phyloP scores from a whole-genome alignment of 805 yeast species.

The Ogataea nitratoaversa region DNA sequence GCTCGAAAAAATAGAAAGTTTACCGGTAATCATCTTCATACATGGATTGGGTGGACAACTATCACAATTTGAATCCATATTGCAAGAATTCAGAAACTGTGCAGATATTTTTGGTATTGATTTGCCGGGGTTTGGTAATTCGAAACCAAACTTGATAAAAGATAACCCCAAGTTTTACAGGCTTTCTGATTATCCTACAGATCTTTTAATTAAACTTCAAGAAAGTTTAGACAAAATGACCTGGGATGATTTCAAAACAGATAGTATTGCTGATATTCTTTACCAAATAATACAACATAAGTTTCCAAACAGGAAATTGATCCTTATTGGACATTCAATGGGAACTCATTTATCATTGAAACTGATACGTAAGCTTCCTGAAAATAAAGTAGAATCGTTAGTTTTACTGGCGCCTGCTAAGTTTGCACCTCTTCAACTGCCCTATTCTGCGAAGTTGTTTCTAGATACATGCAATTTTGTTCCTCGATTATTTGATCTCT shows the following conservation, averaged over 20 bases:
- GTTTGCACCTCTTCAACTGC: slow-evolving; percentile 14
- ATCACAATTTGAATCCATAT: slow-evolving; percentile 75
- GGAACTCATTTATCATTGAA: slow-evolving; percentile 47
- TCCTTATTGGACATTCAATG: slow-evolving; percentile 53
- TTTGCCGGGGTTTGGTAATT: slow-evolving; percentile 83
- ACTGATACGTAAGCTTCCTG: slow-evolving; percentile 35
- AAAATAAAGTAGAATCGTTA: slow-evolving; percentile 41
- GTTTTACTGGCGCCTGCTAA: slow-evolving; percentile 46
- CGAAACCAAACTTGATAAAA: slow-evolving; percentile 25
- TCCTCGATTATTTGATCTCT: slow-evolving; percentile 48
- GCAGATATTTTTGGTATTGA: slow-evolving; percentile 69
- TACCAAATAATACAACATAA: slow-evolving; percentile 34
- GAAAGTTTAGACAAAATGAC: slow-evolving; percentile 31
- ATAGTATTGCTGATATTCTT: slow-evolving; percentile 37
- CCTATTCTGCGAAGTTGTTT: slow-evolving; percentile 14
- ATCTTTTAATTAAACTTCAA: slow-evolving; percentile 16
- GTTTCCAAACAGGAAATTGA: slow-evolving; percentile 40
- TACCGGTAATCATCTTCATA: slow-evolving; percentile 62
- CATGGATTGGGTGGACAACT: slow-evolving; percentile 93
- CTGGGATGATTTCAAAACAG: slow-evolving; percentile 40
- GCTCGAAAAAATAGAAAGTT: slow-evolving; percentile 35
- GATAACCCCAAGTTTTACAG: slow-evolving; percentile 10
- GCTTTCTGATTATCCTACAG: slow-evolving; percentile 21
- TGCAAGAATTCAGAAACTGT: slow-evolving; percentile 58
- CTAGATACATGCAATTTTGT: slow-evolving; percentile 33